Evolutionary conservation across 2,329 filamentous ascomycete species (phyloP).

Genomic region (Trichophyton mentagrophytes): DNA sequence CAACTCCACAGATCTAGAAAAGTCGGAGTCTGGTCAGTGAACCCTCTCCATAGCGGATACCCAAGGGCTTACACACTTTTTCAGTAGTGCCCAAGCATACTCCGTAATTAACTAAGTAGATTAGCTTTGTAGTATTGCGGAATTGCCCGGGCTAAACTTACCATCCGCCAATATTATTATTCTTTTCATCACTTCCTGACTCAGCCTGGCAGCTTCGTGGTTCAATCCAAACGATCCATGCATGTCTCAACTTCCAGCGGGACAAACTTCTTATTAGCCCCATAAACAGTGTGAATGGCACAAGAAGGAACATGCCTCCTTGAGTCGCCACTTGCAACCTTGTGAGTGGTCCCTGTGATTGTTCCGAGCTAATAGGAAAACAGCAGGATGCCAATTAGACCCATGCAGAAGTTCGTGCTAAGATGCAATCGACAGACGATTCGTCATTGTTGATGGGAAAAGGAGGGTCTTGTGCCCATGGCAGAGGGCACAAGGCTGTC

Average conservation of each 20-base stretch:
- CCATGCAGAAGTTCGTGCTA: conserved; percentile 6
- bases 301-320: conserved; percentile 1
- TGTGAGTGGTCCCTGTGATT: not conserved
- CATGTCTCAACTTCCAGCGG: not conserved
- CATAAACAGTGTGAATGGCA: conserved; percentile 5
- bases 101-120: too few species aligned
- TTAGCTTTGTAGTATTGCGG: too few species aligned
- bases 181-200: not conserved
- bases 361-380: conserved; percentile 3
- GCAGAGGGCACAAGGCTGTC: conserved; percentile 4
- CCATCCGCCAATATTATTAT: not conserved
- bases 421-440: not conserved
- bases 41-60: conserved; percentile 7
- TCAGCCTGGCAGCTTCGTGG: conserved; percentile 1
- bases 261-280: conserved; percentile 4
- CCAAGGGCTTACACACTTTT: not conserved
- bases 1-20: conserved; percentile 5
- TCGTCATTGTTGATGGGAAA: not conserved
- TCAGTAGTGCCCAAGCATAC: not conserved
- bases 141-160: not conserved
- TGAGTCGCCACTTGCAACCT: not conserved
- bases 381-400: conserved; percentile 4
- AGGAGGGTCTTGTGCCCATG: not conserved
- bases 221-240: conserved; percentile 6
- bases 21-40: not conserved